phyloP scores from a whole-genome alignment of 768 basidiomycete genomes.

The Pleurotus citrinopileatus region DNA sequence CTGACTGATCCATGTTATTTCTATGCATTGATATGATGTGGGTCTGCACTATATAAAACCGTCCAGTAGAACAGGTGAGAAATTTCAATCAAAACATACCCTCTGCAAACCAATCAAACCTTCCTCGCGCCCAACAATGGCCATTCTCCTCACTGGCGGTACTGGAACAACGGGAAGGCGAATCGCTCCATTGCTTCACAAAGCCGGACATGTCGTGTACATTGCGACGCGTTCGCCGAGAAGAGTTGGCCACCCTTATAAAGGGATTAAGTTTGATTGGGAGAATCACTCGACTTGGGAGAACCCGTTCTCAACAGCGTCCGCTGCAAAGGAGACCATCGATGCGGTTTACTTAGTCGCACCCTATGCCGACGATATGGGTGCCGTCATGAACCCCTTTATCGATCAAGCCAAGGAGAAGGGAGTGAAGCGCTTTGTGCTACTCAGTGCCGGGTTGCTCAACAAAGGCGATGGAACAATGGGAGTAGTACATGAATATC shows the following conservation, averaged over 20 bases:
- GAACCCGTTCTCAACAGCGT: conserved; percentile 26
- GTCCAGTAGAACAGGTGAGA: no score
- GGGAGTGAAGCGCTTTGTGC: conserved; percentile 31
- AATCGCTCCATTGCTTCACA: conserved; percentile 24
- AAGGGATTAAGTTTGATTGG: conserved; percentile 34
- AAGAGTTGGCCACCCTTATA: conserved; percentile 21
- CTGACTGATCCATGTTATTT: no score
- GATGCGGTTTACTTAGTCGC: conserved; percentile 30
- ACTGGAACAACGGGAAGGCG: conserved; percentile 29
- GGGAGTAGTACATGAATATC: conserved; percentile 33
- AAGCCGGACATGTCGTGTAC: conserved; percentile 22
- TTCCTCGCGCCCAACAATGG: conserved; percentile 16
- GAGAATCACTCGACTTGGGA: conserved; percentile 26
- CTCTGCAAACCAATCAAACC: no score
- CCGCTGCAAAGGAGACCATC: conserved; percentile 18
- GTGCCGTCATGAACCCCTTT: conserved; percentile 22
- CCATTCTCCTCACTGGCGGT: conserved; percentile 35
- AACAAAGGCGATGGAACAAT: conserved; percentile 20
- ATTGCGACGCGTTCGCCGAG: conserved; percentile 26
- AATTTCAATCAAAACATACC: no score
- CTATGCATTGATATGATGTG: no score
- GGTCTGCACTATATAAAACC: no score
- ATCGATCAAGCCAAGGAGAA: conserved; percentile 28
- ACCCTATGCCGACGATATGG: conserved; percentile 18
- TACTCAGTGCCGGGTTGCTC: conserved; percentile 24